Base-by-base conservation (phyloP, 2,329 filamentous ascomycete species). In the Zasmidium cellare region DNA sequence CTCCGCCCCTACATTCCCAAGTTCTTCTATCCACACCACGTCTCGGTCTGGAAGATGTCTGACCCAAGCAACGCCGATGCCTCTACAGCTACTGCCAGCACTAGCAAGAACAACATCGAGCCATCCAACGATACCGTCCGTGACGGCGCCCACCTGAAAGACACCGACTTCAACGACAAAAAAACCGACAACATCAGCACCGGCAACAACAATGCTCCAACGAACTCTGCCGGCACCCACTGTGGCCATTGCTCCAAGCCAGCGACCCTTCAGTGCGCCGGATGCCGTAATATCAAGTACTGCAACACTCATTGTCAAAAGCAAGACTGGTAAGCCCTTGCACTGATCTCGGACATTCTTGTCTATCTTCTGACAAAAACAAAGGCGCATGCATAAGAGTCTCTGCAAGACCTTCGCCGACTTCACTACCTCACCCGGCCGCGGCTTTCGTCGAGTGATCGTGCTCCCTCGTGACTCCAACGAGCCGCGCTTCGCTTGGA, bases 211-310 rank as follows among this genome's bases (percentile, higher is more conserved):
- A n/a, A n/a, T n/a, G n/a, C n/a, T n/a, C n/a, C n/a, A n/a, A n/a
- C n/a, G n/a, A n/a, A n/a, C n/a, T n/a, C n/a, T n/a, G n/a, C n/a
- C n/a, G n/a, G n/a, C n/a, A n/a, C n/a, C n/a, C n/a, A 48, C 35
- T 53, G 51, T 38, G 51, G 51, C 38, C 18, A 24, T 24, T 57
- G 55, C 49, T 12, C 9, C 25, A 18, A 41, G 14, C 3, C 44
- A 5, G 55, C 49, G 18, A 44, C 55, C 6, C 79, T 64, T 0
- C 77, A 79, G 61, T 81, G 79, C 2, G 76, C 75, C 31, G 77
- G 71, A 60, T 79, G 80, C 78, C 78, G 80, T 61, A 75, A 79
- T 3, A 79, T 66, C 9, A 80, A 61, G 56, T 80, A 81, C 63
- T 80, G 78, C 20, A 57, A 49, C 18, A 3, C 12, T 18, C 23